phyloP scores from a whole-genome alignment of 108 stramenopile genomes.

The Nannochloropsis granulata region DNA sequence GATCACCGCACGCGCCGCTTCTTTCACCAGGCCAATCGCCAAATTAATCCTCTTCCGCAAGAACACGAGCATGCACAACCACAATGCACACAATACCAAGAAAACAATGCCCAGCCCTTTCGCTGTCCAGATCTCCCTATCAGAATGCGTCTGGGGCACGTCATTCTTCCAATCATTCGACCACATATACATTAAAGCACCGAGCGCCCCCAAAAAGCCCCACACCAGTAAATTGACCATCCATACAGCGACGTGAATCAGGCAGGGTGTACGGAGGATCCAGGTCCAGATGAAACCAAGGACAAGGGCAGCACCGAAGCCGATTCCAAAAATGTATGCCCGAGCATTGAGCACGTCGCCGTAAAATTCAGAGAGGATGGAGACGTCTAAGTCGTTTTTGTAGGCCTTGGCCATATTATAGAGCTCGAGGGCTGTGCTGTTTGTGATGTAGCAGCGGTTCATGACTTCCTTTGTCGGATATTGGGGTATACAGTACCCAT shows the following conservation, averaged over 20 bases:
- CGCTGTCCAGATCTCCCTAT: neutral
- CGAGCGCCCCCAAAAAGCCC: neutral
- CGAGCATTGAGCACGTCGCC: neutral
- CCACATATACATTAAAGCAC: neutral
- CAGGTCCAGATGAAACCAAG: neutral
- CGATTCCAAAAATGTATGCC: neutral
- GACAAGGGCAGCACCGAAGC: neutral
- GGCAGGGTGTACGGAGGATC: neutral
- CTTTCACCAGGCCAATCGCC: conserved; percentile 67
- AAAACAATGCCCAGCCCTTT: conserved; percentile 12
- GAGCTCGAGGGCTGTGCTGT: neutral
- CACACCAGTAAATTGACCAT: neutral
- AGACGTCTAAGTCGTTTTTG: neutral
- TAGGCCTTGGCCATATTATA: neutral
- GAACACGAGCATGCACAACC: conserved; percentile 50
- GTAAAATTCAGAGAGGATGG: neutral
- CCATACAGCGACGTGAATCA: conserved; percentile 7
- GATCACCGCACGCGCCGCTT: conserved; percentile 57
- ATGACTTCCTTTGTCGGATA: neutral
- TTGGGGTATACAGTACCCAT: neutral
- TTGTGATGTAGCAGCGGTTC: neutral
- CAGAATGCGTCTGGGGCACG: neutral
- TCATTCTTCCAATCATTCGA: neutral
- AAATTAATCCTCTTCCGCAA: conserved; percentile 63
- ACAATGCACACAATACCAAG: conserved; percentile 44